Conservation (phyloP, 805 yeast species). For the Metahyphopichia silvanorum region DNA sequence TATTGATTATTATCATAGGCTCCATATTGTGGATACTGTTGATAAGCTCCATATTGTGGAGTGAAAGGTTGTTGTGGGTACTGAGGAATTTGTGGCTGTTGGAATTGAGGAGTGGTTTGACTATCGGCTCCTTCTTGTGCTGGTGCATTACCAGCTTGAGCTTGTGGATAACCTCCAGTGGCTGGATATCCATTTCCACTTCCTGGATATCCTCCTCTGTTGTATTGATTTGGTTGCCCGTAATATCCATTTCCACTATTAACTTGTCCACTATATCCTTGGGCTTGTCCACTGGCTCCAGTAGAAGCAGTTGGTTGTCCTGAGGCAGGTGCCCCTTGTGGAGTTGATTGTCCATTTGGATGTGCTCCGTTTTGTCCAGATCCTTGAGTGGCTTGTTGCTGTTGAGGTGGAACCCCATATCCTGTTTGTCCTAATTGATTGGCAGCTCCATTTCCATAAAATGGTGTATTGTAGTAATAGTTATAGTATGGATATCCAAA, state of each 20-base stretch:
- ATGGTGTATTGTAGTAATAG: constrained; percentile 40
- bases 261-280: constrained; percentile 4
- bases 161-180: constrained; percentile 18
- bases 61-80: constrained; percentile 35
- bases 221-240: constrained; percentile 25
- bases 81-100: constrained; percentile 23
- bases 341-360: not conserved
- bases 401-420: constrained; percentile 10
- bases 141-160: constrained; percentile 17
- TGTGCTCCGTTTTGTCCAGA: constrained; percentile 7
- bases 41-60: constrained; percentile 45
- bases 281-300: constrained; percentile 7
- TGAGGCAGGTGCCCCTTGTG: not conserved
- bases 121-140: constrained; percentile 5
- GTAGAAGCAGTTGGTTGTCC: constrained; percentile 3
- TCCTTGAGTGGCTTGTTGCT: constrained; percentile 11
- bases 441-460: constrained; percentile 31
- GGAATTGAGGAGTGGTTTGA: constrained; percentile 1
- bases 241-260: constrained; percentile 14
- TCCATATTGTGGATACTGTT: constrained; percentile 46
- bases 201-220: constrained; percentile 23
- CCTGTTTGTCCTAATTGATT: constrained; percentile 22
- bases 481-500: constrained; percentile 42
- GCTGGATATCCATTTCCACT: constrained; percentile 23
- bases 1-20: constrained; percentile 41